phyloP scores from a whole-genome alignment of 805 yeast genomes.

The Sugiyamaella qingdaonensis region DNA sequence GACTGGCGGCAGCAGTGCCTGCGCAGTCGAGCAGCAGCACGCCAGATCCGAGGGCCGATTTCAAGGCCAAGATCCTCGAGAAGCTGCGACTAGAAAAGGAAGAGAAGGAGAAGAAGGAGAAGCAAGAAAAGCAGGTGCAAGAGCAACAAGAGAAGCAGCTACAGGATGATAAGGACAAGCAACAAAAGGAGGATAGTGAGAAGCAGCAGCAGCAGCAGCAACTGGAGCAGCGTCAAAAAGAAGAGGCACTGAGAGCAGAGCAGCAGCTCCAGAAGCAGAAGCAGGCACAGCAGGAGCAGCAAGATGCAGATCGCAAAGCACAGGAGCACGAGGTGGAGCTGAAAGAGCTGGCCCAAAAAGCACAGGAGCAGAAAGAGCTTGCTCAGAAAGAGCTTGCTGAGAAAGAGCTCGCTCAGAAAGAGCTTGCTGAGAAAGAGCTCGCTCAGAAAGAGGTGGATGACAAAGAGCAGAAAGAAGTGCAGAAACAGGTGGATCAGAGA shows the following conservation, averaged over 20 bases:
- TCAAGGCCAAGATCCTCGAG: constrained; percentile 18
- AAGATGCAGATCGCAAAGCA: neutral
- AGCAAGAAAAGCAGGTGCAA: constrained; percentile 18
- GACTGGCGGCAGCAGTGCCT: constrained; percentile 7
- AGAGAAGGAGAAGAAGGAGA: constrained; percentile 11
- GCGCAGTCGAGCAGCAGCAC: neutral
- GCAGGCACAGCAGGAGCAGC: neutral
- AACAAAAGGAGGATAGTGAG: constrained; percentile 9
- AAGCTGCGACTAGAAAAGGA: constrained; percentile 16
- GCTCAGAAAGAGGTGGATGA: constrained; percentile 21
- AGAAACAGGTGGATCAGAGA: constrained; percentile 9
- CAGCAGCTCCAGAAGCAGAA: neutral
- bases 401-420: no score
- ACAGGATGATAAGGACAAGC: constrained; percentile 2
- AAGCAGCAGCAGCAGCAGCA: neutral
- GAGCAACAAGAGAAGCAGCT: constrained; percentile 9
- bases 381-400: constrained; percentile 10
- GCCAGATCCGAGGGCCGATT: constrained; percentile 14
- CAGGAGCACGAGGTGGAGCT: neutral
- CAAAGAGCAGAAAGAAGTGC: constrained; percentile 14
- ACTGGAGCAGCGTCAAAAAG: constrained; percentile 2
- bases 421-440: constrained; percentile 19
- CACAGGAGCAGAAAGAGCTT: constrained; percentile 3
- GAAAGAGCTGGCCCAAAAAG: neutral
- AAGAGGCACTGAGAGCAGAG: neutral